A percentile compares a stretch with the other conserved stretches of the same genome.
Conservation (phyloP, 768 basidiomycete genomes). For the Hirschioporus abietinus region DNA sequence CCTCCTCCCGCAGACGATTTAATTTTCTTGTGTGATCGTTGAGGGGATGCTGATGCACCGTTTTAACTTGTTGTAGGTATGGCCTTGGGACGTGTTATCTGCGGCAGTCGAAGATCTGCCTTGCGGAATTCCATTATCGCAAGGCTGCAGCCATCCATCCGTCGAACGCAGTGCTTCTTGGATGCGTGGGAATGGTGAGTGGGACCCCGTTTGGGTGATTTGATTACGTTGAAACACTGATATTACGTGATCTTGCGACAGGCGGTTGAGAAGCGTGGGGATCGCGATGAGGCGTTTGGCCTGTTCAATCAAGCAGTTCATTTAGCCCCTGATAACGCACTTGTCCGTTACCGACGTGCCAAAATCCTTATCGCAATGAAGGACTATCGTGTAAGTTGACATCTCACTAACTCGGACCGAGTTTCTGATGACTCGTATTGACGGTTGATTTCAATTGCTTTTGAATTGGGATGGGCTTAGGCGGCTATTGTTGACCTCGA, state of each 20-base stretch:
- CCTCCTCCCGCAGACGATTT: not conserved
- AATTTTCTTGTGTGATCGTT: conserved; percentile 10
- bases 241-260: conserved; percentile 29
- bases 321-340: conserved; percentile 81
- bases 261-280: conserved; percentile 85
- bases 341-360: conserved; percentile 91
- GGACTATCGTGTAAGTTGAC: conserved; percentile 68
- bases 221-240: not conserved
- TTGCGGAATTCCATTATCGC: conserved; percentile 96
- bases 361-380: conserved; percentile 84
- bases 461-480: conserved; percentile 16
- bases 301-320: conserved; percentile 78
- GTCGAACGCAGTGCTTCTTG: conserved; percentile 89
- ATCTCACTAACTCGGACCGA: conserved; percentile 5
- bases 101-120: conserved; percentile 85
- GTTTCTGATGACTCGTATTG: too few relatives aligned
- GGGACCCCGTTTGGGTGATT: conserved; percentile 1
- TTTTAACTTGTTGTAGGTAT: conserved; percentile 67
- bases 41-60: conserved; percentile 24
- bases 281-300: conserved; percentile 67
- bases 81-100: conserved; percentile 97
- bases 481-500: conserved; percentile 75
- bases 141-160: conserved; percentile 91
- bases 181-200: conserved; percentile 94
- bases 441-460: conserved; percentile 12